Conservation (phyloP, 371 early-diverging fungal genomes). For the Saksenaea oblongispora region DNA sequence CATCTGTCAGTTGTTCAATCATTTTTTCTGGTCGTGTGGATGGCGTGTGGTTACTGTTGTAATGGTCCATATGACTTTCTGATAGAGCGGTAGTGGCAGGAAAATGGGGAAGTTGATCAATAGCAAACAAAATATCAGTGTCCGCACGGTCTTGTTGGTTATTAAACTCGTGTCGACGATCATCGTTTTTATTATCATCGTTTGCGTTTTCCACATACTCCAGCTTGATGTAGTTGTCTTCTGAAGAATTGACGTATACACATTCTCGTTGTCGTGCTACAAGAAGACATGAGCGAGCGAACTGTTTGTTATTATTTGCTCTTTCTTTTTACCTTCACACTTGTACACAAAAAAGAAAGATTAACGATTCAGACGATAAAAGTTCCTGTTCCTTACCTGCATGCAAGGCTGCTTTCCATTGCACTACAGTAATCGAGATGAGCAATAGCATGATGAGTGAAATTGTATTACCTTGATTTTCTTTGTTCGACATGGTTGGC, state of each 20-base stretch:
- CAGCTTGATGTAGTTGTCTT: conserved; percentile 46
- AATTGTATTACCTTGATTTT: conserved; percentile 43
- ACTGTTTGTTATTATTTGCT: background rate
- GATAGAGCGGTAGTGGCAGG: conserved; percentile 5
- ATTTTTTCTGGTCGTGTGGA: conserved; percentile 37
- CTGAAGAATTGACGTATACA: conserved; percentile 44
- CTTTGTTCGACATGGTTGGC: conserved; percentile 53
- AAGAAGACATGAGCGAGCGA: background rate
- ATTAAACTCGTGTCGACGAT: background rate
- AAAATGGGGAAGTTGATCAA: conserved; percentile 26
- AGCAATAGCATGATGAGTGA: background rate
- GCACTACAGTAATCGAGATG: conserved; percentile 25
- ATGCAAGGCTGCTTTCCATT: conserved; percentile 56
- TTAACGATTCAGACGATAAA: background rate
- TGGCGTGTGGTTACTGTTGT: background rate
- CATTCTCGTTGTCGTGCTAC: conserved; percentile 50
- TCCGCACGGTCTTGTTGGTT: background rate
- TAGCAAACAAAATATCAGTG: conserved; percentile 19
- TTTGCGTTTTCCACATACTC: conserved; percentile 31
- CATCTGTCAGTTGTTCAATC: conserved; percentile 46
- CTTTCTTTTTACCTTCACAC: conserved; percentile 45
- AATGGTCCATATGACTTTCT: background rate
- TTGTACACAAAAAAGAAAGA: background rate
- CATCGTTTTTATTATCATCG: conserved; percentile 6
- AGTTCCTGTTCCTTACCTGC: conserved; percentile 40